Conservation (phyloP, 2,329 filamentous ascomycete genomes). For the Aspergillus tanneri region DNA sequence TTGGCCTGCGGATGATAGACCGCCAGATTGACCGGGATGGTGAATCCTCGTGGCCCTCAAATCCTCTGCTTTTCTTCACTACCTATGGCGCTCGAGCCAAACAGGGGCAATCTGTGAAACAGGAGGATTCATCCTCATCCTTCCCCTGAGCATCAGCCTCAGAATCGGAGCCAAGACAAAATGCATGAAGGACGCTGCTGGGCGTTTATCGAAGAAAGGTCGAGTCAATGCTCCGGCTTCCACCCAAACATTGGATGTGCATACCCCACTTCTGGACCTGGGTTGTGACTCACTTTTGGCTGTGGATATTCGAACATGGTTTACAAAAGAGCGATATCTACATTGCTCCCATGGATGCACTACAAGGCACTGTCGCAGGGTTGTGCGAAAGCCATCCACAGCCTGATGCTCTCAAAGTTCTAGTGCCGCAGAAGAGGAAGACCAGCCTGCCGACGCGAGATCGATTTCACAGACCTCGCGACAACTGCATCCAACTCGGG, state of each 20-base stretch:
- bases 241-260: not conserved
- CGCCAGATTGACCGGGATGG: not conserved
- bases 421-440: not conserved
- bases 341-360: not conserved
- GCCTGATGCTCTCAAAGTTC: not conserved
- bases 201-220: not conserved
- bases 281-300: slow-evolving; percentile 1
- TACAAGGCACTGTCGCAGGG: not conserved
- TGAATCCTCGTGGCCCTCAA: too few relatives aligned
- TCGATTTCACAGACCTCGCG: not conserved
- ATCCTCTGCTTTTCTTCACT: not conserved
- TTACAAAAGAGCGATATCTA: not conserved
- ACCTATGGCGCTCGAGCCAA: not conserved
- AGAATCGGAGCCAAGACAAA: not conserved
- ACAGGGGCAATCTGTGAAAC: not conserved
- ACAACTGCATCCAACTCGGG: not conserved
- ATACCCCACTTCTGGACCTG: not conserved
- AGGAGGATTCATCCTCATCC: not conserved
- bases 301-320: not conserved
- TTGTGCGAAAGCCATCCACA: not conserved
- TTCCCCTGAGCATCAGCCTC: too few relatives aligned
- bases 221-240: not conserved
- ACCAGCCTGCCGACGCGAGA: not conserved
- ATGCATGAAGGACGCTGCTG: not conserved
- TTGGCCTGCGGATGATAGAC: not conserved